These are phyloP conservation scores for Alternaria sp. DNA, from an alignment of 2,329 filamentous ascomycete genomes.

Conservation along the genomic window DNA sequence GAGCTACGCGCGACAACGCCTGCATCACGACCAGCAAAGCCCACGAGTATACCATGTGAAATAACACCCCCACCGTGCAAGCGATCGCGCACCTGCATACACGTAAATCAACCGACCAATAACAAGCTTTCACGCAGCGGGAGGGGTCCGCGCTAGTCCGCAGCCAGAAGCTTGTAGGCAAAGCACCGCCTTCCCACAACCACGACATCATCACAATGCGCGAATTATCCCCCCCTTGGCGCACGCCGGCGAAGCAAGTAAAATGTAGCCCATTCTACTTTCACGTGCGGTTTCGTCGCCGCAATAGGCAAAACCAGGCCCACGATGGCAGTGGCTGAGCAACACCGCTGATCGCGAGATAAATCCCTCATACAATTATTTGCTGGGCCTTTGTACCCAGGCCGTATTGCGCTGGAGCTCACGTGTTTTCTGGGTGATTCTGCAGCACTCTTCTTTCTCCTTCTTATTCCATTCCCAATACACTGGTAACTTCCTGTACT, in stretches of 20 bases:
- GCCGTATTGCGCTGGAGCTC: neutral
- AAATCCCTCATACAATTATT: constrained; percentile 6
- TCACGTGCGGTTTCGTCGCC: neutral
- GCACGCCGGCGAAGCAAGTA: neutral
- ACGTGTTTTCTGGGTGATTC: neutral
- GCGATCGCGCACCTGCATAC: neutral
- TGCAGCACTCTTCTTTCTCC: neutral
- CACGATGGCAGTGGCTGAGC: constrained; percentile 1
- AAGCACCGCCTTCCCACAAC: neutral
- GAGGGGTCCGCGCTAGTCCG: neutral
- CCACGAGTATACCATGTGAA: neutral
- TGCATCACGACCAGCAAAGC: neutral
- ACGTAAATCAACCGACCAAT: neutral
- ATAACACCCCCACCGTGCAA: neutral
- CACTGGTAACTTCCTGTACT: neutral
- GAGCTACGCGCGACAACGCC: neutral
- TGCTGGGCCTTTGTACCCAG: neutral
- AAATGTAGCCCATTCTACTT: neutral
- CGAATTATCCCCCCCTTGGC: constrained; percentile 2
- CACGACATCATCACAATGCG: neutral
- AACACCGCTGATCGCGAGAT: neutral
- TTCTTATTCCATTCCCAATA: neutral
- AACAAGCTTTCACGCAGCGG: neutral
- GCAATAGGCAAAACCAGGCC: neutral
- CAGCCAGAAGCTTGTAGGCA: neutral